Conservation (phyloP, 495 filamentous ascomycete species). For the Neurospora cerealis region DNA sequence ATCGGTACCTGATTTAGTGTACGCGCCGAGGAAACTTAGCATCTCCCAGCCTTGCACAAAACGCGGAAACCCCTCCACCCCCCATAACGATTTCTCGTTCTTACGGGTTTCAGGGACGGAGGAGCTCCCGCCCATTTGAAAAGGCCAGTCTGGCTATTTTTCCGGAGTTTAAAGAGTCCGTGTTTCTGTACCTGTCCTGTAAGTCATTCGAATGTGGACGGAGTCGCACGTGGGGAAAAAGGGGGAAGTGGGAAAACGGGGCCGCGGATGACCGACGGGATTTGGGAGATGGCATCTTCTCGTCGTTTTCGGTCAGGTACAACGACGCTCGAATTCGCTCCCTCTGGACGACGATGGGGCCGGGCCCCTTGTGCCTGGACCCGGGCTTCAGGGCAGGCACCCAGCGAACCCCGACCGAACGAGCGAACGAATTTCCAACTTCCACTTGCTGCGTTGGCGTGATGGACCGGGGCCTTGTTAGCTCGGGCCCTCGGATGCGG, state of each 20-base stretch:
- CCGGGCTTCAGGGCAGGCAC: neutral
- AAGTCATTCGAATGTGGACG: neutral
- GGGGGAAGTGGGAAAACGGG: neutral
- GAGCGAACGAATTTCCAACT: neutral
- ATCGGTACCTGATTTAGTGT: neutral
- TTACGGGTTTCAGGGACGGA: neutral
- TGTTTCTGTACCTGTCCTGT: neutral
- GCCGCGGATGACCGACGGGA: neutral
- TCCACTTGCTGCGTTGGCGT: neutral
- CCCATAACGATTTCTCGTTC: neutral
- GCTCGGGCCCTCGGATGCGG: conserved; percentile 7
- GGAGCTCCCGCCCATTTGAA: neutral
- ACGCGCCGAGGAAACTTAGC: neutral
- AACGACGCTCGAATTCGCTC: neutral
- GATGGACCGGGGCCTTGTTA: conserved; percentile 11
- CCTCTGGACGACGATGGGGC: neutral
- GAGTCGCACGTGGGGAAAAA: neutral
- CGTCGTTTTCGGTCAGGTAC: neutral
- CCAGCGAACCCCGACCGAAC: neutral
- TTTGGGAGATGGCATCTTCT: neutral
- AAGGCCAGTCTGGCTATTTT: neutral
- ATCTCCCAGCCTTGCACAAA: neutral
- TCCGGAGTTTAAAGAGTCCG: neutral
- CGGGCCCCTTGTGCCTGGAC: neutral
- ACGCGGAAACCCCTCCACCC: neutral